Conservation (phyloP, 352 stramenopile genomes). For the Globisporangium takayamanum region DNA sequence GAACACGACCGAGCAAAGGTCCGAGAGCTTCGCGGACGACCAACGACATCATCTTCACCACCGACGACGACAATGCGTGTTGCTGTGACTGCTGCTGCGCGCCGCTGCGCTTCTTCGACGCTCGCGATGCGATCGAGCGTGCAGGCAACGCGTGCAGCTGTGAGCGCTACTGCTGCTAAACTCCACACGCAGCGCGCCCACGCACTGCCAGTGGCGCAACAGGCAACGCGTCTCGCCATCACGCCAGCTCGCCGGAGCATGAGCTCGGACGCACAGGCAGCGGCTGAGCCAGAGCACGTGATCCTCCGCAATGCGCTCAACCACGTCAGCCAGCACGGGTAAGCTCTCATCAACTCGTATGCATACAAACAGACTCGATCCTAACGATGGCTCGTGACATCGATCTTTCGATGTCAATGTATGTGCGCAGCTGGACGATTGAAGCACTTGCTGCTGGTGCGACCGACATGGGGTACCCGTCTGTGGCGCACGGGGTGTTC, state of each 20-base stretch:
- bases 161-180: not conserved
- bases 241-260: not conserved
- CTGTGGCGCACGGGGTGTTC: slow-evolving; percentile 81
- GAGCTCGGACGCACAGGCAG: not conserved
- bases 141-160: not conserved
- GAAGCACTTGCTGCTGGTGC: slow-evolving; percentile 69
- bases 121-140: not conserved
- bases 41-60: no score
- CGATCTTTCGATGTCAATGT: slow-evolving; percentile 7
- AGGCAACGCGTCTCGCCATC: not conserved
- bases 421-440: slow-evolving; percentile 55
- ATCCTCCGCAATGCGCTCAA: slow-evolving; percentile 52
- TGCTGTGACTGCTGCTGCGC: slow-evolving; percentile 1
- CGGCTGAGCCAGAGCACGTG: slow-evolving; percentile 27
- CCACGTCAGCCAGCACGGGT: slow-evolving; percentile 48
- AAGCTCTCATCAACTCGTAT: slow-evolving; percentile 4
- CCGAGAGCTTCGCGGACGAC: no score
- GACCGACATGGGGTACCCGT: slow-evolving; percentile 60
- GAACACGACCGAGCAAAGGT: no score
- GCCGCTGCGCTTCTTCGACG: not conserved
- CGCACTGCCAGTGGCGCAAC: not conserved
- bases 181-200: not conserved
- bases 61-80: slow-evolving; percentile 1
- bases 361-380: not conserved
- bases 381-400: not conserved